These are phyloP conservation scores for Lepidium didymum DNA, from an alignment of 345 rosid genomes.

Conservation along the genomic window DNA sequence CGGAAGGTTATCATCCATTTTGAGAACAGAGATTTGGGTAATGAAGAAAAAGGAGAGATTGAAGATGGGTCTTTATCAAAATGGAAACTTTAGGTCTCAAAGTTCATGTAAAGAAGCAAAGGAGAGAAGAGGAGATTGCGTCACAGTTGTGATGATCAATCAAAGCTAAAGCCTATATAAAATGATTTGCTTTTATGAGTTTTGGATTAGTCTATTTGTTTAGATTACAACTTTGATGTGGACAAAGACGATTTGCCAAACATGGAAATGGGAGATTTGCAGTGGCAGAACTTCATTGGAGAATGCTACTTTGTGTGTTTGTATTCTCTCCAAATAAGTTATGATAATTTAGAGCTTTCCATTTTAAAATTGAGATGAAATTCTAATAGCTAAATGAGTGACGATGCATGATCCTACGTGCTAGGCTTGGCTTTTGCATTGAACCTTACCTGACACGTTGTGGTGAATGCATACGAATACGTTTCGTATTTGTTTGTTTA, in stretches of 20 bases:
- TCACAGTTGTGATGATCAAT: not conserved
- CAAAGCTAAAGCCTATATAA: not conserved
- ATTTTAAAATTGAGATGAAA: not conserved
- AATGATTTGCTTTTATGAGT: not conserved
- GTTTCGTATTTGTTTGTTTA: conserved; percentile 5
- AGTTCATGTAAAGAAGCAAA: not conserved
- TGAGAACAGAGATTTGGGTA: not conserved
- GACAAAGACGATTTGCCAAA: conserved; percentile 7
- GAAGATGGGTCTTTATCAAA: not conserved
- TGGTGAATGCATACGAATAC: not conserved
- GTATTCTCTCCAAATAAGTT: not conserved
- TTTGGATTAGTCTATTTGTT: conserved; percentile 4
- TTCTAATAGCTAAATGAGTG: too few relatives aligned
- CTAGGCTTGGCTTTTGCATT: not conserved
- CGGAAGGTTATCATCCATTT: conserved; percentile 23
- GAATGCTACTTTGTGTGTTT: not conserved
- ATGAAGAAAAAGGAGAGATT: not conserved
- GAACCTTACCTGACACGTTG: conserved; percentile 3
- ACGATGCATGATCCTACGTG: not conserved
- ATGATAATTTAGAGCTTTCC: not conserved
- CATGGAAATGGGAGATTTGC: not conserved
- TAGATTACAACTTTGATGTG: not conserved
- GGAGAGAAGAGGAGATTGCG: not conserved
- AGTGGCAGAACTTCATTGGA: conserved; percentile 5
- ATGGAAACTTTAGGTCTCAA: conserved; percentile 1